phyloP scores from a whole-genome alignment of 2,329 filamentous ascomycete genomes.

The Diaporthe destruens region DNA sequence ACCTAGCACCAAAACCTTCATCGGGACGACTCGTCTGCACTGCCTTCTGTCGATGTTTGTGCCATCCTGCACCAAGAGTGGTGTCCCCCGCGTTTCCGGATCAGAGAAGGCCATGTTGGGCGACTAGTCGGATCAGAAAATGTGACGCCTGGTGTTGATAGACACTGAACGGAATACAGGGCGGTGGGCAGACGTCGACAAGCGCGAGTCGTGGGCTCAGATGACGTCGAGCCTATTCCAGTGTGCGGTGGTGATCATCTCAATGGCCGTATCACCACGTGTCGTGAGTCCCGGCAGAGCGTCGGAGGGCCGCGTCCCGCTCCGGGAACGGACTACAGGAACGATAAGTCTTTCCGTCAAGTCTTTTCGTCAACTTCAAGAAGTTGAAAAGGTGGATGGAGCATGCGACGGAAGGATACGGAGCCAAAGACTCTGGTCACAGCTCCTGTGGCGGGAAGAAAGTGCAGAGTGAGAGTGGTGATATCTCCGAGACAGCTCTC shows the following conservation, averaged over 20 bases:
- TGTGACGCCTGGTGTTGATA: too few species aligned
- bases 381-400: neutral
- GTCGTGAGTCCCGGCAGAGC: neutral
- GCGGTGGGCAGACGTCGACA: neutral
- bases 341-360: neutral
- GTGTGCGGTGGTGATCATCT: neutral
- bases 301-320: neutral
- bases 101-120: conserved; percentile 23
- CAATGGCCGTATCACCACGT: neutral
- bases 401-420: neutral
- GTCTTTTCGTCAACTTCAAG: neutral
- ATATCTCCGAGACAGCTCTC: conserved; percentile 1
- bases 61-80: conserved; percentile 40
- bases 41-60: conserved; percentile 76
- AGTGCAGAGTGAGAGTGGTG: neutral
- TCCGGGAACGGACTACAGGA: neutral
- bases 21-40: conserved; percentile 75
- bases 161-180: neutral
- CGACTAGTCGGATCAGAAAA: neutral
- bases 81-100: conserved; percentile 14
- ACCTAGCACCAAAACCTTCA: conserved; percentile 79
- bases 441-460: neutral
- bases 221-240: neutral
- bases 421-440: neutral
- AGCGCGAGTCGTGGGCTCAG: too few species aligned